These are phyloP conservation scores for Phytopythium delawarense DNA, from an alignment of 352 stramenopile species.

Conservation along the genomic window DNA sequence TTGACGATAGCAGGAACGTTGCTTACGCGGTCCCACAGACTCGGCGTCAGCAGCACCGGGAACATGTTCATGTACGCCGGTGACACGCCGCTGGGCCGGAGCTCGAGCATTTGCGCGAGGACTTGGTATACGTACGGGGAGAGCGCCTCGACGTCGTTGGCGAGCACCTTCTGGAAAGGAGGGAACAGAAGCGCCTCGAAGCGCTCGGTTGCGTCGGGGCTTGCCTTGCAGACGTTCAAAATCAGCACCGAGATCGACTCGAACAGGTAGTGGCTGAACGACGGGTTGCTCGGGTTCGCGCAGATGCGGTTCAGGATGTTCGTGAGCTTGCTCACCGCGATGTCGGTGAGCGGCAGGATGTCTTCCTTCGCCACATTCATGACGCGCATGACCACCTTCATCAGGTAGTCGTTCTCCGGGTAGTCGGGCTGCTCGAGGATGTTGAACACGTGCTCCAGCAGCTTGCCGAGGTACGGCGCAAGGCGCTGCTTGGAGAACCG, in stretches of 20 bases:
- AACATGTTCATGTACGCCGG: conserved; percentile 96
- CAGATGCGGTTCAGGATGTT: conserved; percentile 92
- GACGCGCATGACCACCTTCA: conserved; percentile 97
- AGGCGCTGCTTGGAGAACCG: conserved; percentile 86
- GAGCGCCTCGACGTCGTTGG: conserved; percentile 93
- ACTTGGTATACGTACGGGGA: conserved; percentile 99
- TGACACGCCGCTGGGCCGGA: conserved; percentile 84
- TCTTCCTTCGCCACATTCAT: conserved; percentile 93
- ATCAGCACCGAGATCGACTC: conserved; percentile 97
- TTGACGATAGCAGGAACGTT: conserved; percentile 97
- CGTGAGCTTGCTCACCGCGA: conserved; percentile 95
- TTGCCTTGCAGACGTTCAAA: conserved; percentile 89
- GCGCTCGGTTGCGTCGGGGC: conserved; percentile 62
- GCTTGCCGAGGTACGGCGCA: conserved; percentile 86
- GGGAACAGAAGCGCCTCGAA: conserved; percentile 97
- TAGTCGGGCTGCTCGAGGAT: conserved; percentile 93
- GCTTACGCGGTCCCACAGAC: conserved; percentile 94
- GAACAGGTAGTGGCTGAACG: conserved; percentile 99
- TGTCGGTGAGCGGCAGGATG: conserved; percentile 88
- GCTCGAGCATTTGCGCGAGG: conserved; percentile 97
- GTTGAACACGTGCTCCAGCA: conserved; percentile 95
- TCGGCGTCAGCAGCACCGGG: conserved; percentile 90
- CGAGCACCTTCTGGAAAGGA: conserved; percentile 95
- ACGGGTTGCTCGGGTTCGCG: conserved; percentile 97
- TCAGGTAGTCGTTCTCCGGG: conserved; percentile 98